A percentile compares a stretch with the other conserved stretches of the same genome.
Conservation (phyloP, 148 eudicot species). For the Cornus controversa region DNA sequence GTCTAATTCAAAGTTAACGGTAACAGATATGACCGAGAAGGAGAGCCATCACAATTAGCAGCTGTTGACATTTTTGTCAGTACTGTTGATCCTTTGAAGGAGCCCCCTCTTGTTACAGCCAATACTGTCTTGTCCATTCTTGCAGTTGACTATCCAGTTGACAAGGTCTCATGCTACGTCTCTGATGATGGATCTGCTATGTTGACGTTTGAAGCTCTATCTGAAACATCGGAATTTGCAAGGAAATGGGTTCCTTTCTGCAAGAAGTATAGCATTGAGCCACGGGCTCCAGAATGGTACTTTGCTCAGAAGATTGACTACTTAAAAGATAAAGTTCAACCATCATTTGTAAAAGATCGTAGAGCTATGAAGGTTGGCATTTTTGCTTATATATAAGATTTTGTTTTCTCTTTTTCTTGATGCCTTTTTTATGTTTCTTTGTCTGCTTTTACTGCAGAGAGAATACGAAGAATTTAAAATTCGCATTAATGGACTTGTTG, state of each 20-base stretch:
- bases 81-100: slow-evolving; percentile 90
- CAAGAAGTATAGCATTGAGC: slow-evolving; percentile 80
- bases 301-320: slow-evolving; percentile 75
- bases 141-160: slow-evolving; percentile 88
- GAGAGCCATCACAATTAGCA: slow-evolving; percentile 84
- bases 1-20: slow-evolving; percentile 10
- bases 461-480: slow-evolving; percentile 78
- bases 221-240: slow-evolving; percentile 85
- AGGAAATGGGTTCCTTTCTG: slow-evolving; percentile 88
- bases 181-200: slow-evolving; percentile 94
- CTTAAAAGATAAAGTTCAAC: slow-evolving; percentile 68
- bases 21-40: slow-evolving; percentile 74
- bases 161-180: slow-evolving; percentile 85
- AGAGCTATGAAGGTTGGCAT: slow-evolving; percentile 77
- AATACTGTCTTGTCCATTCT: slow-evolving; percentile 85
- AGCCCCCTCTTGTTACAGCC: slow-evolving; percentile 91
- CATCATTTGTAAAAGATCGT: slow-evolving; percentile 81
- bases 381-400: background rate
- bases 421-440: background rate
- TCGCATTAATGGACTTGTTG: slow-evolving; percentile 60
- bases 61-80: slow-evolving; percentile 92
- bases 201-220: slow-evolving; percentile 78
- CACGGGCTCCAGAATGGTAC: slow-evolving; percentile 93
- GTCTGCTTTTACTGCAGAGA: slow-evolving; percentile 39
- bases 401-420: slow-evolving; percentile 1